Conservation (phyloP, 306 rosid species). For the Adenanthera pavonina region DNA sequence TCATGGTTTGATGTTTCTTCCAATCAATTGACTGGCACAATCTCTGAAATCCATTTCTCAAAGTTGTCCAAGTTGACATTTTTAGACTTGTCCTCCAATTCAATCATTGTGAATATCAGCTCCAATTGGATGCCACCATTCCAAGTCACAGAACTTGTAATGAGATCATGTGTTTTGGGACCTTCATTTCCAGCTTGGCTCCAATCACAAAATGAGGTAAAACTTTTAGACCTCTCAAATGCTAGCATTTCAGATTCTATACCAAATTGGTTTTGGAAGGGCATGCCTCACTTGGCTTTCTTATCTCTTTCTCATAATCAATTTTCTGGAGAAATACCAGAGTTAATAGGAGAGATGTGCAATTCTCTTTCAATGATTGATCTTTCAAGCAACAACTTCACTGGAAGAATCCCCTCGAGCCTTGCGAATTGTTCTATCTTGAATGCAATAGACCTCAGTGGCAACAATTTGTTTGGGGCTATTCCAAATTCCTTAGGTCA, state of each 20-base stretch:
- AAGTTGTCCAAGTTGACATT: conserved; percentile 21
- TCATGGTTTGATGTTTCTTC: conserved; percentile 41
- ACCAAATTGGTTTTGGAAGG: conserved; percentile 59
- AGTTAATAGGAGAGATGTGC: conserved; percentile 26
- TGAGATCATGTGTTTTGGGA: conserved; percentile 55
- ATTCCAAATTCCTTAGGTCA: conserved; percentile 50
- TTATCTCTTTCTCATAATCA: conserved; percentile 47
- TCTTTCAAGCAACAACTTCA: conserved; percentile 49
- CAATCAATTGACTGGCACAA: conserved; percentile 48
- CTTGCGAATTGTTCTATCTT: conserved; percentile 44
- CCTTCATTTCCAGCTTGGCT: conserved; percentile 58
- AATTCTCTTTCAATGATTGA: conserved; percentile 29
- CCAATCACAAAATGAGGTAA: conserved; percentile 40
- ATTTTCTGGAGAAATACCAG: conserved; percentile 45
- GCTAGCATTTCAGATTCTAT: conserved; percentile 46
- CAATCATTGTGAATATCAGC: conserved; percentile 42
- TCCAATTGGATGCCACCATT: conserved; percentile 55
- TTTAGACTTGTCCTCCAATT: conserved; percentile 41
- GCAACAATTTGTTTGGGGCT: conserved; percentile 42
- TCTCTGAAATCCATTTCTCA: conserved; percentile 50
- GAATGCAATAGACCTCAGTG: conserved; percentile 43
- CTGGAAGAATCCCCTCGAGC: conserved; percentile 45
- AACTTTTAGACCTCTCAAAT: conserved; percentile 40
- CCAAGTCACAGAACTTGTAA: background rate
- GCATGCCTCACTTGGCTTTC: conserved; percentile 27